These are phyloP conservation scores for Coelastrella sp. DNA, from an alignment of 139 green algal genomes.

Conservation along the genomic window DNA sequence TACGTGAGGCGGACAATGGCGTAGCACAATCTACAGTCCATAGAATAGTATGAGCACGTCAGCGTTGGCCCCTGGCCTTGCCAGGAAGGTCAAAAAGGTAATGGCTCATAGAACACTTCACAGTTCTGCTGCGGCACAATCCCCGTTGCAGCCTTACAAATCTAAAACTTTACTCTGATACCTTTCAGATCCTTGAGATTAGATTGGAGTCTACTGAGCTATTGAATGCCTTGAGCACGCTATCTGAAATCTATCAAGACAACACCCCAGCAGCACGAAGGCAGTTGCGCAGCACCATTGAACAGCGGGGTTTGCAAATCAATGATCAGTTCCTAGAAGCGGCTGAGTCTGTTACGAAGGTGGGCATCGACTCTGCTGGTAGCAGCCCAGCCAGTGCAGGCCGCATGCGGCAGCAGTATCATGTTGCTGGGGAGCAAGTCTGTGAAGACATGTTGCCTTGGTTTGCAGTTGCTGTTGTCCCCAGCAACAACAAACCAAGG, in stretches of 20 bases:
- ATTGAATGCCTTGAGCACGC: slow-evolving; percentile 72
- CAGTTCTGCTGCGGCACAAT: background rate
- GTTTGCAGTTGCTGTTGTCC: background rate
- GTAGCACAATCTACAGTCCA: background rate
- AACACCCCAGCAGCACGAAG: slow-evolving; percentile 67
- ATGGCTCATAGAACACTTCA: background rate
- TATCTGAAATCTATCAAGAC: slow-evolving; percentile 85
- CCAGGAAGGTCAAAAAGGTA: slow-evolving; percentile 91
- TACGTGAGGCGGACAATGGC: too few relatives aligned
- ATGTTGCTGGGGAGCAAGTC: background rate
- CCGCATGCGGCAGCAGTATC: background rate
- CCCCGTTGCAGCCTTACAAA: background rate
- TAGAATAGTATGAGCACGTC: slow-evolving; percentile 19
- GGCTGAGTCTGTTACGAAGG: slow-evolving; percentile 77
- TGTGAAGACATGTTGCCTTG: background rate
- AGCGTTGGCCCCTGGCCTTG: slow-evolving; percentile 76
- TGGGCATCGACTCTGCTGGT: slow-evolving; percentile 9
- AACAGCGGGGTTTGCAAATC: slow-evolving; percentile 79
- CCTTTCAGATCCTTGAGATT: slow-evolving; percentile 84
- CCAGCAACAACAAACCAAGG: background rate
- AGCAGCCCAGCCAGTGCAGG: too few relatives aligned
- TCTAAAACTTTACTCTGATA: background rate
- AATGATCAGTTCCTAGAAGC: slow-evolving; percentile 84
- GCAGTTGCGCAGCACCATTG: slow-evolving; percentile 70
- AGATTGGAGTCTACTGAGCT: slow-evolving; percentile 89